A percentile compares a stretch with the other conserved stretches of the same genome.
Conservation (phyloP, 2,329 filamentous ascomycete species). For the Scedosporium boydii region DNA sequence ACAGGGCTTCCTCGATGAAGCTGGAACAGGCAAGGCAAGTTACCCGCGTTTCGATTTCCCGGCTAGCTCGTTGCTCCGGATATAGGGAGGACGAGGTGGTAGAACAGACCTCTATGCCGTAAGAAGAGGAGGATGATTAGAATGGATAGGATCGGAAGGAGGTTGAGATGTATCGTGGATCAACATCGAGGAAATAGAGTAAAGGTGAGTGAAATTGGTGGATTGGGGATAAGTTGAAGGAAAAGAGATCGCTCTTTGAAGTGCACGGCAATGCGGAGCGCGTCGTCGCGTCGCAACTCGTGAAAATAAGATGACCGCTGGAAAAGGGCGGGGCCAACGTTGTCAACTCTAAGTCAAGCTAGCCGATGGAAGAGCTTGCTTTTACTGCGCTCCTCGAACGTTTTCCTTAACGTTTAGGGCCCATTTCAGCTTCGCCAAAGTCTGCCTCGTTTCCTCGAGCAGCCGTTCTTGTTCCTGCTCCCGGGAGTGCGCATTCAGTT, state of each 20-base stretch:
- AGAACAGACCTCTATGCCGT: not conserved
- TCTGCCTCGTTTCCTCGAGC: slow-evolving; percentile 47
- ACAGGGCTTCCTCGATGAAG: too few relatives aligned
- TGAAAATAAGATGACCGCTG: too few relatives aligned
- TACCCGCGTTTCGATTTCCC: not conserved
- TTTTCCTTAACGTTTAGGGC: slow-evolving; percentile 59
- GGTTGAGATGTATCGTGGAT: not conserved
- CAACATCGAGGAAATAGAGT: too few relatives aligned
- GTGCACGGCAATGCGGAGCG: too few relatives aligned
- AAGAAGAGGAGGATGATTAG: too few relatives aligned
- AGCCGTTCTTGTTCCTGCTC: slow-evolving; percentile 53
- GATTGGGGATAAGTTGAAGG: too few relatives aligned
- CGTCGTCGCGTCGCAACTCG: too few relatives aligned
- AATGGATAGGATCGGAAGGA: not conserved
- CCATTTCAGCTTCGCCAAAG: slow-evolving; percentile 63
- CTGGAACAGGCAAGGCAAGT: not conserved
- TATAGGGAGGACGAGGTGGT: not conserved
- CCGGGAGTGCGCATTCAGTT: slow-evolving; percentile 43
- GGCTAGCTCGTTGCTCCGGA: not conserved
- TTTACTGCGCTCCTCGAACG: slow-evolving; percentile 43
- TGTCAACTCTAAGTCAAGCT: not conserved
- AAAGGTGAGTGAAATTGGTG: too few relatives aligned
- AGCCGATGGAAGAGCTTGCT: not conserved
- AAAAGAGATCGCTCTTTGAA: too few relatives aligned
- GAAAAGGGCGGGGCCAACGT: not conserved